phyloP scores from a whole-genome alignment of 371 early-diverging fungal genomes.

The Apophysomyces trapeziformis region DNA sequence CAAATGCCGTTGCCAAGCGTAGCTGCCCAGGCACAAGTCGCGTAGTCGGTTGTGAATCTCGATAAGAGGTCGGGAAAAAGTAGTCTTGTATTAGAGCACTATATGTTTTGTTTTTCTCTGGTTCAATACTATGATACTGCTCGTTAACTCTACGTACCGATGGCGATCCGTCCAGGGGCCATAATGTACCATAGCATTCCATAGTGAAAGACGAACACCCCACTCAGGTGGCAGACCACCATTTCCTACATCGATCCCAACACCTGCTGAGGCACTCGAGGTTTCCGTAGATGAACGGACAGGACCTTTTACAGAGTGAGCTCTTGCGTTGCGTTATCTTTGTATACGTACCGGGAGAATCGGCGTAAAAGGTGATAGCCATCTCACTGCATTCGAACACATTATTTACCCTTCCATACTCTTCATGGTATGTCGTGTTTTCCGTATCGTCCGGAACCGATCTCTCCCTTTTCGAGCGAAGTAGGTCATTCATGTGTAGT shows the following conservation, averaged over 20 bases:
- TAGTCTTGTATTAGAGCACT: slow-evolving; percentile 71
- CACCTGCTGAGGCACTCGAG: slow-evolving; percentile 25
- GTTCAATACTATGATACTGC: neutral
- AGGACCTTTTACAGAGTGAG: slow-evolving; percentile 39
- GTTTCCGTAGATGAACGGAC: slow-evolving; percentile 44
- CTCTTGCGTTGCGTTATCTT: neutral
- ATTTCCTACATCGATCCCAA: slow-evolving; percentile 57
- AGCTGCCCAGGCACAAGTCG: slow-evolving; percentile 58
- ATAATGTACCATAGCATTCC: slow-evolving; percentile 71
- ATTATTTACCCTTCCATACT: slow-evolving; percentile 77
- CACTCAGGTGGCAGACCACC: slow-evolving; percentile 75
- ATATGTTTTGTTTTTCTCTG: neutral
- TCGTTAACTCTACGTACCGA: slow-evolving; percentile 35
- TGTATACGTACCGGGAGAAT: slow-evolving; percentile 63
- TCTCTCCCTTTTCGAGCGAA: slow-evolving; percentile 42
- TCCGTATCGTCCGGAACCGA: slow-evolving; percentile 23
- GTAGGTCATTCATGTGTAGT: slow-evolving; percentile 55
- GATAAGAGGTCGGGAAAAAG: slow-evolving; percentile 77
- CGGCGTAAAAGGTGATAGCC: slow-evolving; percentile 69
- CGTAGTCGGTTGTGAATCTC: slow-evolving; percentile 54
- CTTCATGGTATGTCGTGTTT: slow-evolving; percentile 54
- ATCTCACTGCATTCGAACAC: slow-evolving; percentile 68
- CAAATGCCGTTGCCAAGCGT: slow-evolving; percentile 62
- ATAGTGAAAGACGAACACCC: slow-evolving; percentile 67
- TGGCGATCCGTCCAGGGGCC: slow-evolving; percentile 93